These are phyloP conservation scores for Microglena sp. DNA, from an alignment of 139 green algal species.

Conservation along the genomic window DNA sequence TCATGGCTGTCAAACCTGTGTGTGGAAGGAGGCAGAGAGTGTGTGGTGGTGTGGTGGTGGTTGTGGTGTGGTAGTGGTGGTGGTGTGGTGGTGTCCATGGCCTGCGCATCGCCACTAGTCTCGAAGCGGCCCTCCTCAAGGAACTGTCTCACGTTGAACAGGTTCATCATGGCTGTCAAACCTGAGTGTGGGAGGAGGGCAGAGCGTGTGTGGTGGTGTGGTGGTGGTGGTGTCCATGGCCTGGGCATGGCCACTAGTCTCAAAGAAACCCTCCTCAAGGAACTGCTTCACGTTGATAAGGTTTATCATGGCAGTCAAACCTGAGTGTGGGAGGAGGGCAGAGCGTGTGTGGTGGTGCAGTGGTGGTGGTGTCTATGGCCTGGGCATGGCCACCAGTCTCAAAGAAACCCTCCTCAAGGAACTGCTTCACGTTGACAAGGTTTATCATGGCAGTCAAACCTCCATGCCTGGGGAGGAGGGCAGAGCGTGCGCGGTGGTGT, in stretches of 20 bases:
- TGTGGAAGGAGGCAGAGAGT: no score
- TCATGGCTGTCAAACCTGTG: constrained; percentile 35
- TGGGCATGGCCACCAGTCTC: neutral
- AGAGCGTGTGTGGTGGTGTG: no score
- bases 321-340: no score
- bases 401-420: constrained; percentile 30
- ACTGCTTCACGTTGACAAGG: constrained; percentile 38
- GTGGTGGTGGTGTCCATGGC: no score
- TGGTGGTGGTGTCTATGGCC: no score
- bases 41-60: no score
- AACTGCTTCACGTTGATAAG: constrained; percentile 41
- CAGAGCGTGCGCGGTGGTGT: constrained; percentile 4
- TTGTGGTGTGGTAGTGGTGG: no score
- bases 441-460: constrained; percentile 42
- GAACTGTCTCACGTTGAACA: constrained; percentile 39
- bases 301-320: constrained; percentile 41
- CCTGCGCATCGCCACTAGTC: constrained; percentile 8
- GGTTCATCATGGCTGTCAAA: constrained; percentile 42
- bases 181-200: no score
- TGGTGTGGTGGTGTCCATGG: no score
- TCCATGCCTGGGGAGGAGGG: neutral
- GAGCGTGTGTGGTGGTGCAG: no score
- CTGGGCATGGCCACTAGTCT: no score
- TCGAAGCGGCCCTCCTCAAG: constrained; percentile 32
- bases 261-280: constrained; percentile 35